Conservation (phyloP, 108 stramenopile genomes). For the Cyclotella baltica region DNA sequence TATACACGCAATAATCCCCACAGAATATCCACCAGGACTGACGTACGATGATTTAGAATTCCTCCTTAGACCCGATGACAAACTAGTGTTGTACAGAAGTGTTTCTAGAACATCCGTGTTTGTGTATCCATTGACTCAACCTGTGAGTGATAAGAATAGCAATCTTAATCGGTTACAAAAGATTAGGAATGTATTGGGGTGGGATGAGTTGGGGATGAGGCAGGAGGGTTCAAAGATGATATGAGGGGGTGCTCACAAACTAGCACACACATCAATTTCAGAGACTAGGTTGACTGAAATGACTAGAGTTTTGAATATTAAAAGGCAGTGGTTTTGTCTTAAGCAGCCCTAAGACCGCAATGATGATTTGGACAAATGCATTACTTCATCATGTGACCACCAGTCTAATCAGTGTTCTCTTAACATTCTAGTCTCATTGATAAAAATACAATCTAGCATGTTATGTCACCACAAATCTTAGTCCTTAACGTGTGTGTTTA, state of each 20-base stretch:
- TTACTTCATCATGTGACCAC: too few species aligned
- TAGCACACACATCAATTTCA: too few species aligned
- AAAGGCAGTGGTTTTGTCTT: too few species aligned
- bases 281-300: neutral
- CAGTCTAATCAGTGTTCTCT: too few species aligned
- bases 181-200: conserved; percentile 78
- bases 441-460: too few species aligned
- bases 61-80: conserved; percentile 84
- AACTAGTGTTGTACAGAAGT: conserved; percentile 86
- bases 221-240: conserved; percentile 70
- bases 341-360: too few species aligned
- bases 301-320: too few species aligned
- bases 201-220: conserved; percentile 71
- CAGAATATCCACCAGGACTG: conserved; percentile 71
- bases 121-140: conserved; percentile 93
- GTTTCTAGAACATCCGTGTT: conserved; percentile 86
- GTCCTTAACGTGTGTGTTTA: too few species aligned
- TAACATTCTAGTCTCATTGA: too few species aligned
- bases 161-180: conserved; percentile 85
- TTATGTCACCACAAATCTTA: too few species aligned
- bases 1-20: conserved; percentile 80
- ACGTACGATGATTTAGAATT: conserved; percentile 92
- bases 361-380: too few species aligned
- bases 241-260: conserved; percentile 2
- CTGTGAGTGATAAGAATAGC: conserved; percentile 86